phyloP scores from a whole-genome alignment of 306 rosid species.

The Datisca glomerata region DNA sequence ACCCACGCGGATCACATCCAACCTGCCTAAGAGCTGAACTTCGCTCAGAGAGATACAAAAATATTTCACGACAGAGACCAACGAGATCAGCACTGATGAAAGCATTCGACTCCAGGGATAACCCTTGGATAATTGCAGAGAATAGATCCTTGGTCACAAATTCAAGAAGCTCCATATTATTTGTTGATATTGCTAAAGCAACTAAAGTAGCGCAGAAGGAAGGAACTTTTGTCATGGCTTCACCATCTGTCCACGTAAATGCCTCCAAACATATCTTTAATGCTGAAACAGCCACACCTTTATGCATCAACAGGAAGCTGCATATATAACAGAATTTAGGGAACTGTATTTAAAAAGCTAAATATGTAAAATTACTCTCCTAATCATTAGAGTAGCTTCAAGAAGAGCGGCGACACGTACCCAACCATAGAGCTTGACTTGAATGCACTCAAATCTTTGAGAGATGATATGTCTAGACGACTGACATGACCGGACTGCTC shows the following conservation, averaged over 20 bases:
- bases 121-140: slow-evolving; percentile 68
- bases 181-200: slow-evolving; percentile 42
- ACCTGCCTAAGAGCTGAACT: slow-evolving; percentile 94
- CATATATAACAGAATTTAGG: too few species aligned
- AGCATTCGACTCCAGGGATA: slow-evolving; percentile 89
- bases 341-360: too few species aligned
- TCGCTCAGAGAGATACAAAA: slow-evolving; percentile 65
- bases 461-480: slow-evolving; percentile 50
- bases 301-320: slow-evolving; percentile 81
- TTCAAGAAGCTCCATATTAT: slow-evolving; percentile 49
- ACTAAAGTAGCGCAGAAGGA: slow-evolving; percentile 56
- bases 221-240: slow-evolving; percentile 68
- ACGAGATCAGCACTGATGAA: slow-evolving; percentile 80
- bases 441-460: slow-evolving; percentile 59
- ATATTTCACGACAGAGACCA: slow-evolving; percentile 85
- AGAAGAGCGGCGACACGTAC: slow-evolving; percentile 50
- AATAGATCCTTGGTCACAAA: slow-evolving; percentile 80
- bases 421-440: slow-evolving; percentile 74
- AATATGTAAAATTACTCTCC: slow-evolving; percentile 12
- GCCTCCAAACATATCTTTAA: slow-evolving; percentile 62
- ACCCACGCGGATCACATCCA: slow-evolving; percentile 13
- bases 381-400: too few species aligned
- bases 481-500: slow-evolving; percentile 80
- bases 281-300: slow-evolving; percentile 62
- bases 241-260: slow-evolving; percentile 87